Conservation (phyloP, 257 asterid genomes). For the Salvia hispanica region DNA sequence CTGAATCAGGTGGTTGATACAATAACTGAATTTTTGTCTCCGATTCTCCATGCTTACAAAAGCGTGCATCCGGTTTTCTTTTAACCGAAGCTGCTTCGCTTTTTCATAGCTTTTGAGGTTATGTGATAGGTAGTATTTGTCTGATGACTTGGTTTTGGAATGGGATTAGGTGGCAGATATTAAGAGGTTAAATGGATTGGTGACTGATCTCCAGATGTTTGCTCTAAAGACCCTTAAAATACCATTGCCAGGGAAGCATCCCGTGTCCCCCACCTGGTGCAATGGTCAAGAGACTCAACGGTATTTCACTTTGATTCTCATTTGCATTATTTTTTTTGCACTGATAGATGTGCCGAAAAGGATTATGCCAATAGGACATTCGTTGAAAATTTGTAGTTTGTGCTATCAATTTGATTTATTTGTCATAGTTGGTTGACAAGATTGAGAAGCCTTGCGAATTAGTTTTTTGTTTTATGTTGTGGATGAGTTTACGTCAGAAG, state of each 20-base stretch:
- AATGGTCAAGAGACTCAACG: conserved; percentile 49
- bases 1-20: conserved; percentile 3
- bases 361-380: not conserved
- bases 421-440: conserved; percentile 7
- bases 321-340: conserved; percentile 4
- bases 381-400: not conserved
- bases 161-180: conserved; percentile 74
- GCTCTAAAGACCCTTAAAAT: conserved; percentile 77
- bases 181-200: conserved; percentile 80
- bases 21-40: not conserved
- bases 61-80: not conserved
- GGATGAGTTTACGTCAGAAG: not conserved
- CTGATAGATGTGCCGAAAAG: conserved; percentile 2
- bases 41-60: not conserved
- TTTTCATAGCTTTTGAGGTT: conserved; percentile 8
- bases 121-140: conserved; percentile 1
- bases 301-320: conserved; percentile 41
- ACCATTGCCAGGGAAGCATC: conserved; percentile 89
- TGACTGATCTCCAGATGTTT: conserved; percentile 87
- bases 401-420: conserved; percentile 7
- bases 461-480: conserved; percentile 12
- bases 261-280: conserved; percentile 66
- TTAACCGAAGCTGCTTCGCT: conserved; percentile 5
- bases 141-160: conserved; percentile 24
- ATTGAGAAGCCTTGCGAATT: conserved; percentile 7